These are phyloP conservation scores for Plasmodium falciparum DNA, from an alignment of 169 alveolate genomes.

Conservation along the genomic window DNA sequence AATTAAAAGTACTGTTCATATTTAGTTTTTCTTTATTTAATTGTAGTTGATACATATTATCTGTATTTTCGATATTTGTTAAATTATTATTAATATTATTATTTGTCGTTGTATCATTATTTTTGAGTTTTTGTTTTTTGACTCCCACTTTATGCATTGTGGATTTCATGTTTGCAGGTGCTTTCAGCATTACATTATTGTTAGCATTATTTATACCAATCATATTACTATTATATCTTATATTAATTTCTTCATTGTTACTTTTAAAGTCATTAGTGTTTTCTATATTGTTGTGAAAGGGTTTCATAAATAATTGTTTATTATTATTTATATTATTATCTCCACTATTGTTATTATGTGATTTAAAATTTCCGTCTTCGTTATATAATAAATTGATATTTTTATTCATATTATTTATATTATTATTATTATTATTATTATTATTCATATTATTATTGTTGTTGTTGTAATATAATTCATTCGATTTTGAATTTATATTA, in stretches of 20 bases:
- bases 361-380: not conserved
- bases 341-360: not conserved
- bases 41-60: conserved; percentile 16
- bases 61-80: conserved; percentile 9
- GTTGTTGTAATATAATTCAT: conserved; percentile 23
- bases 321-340: conserved; percentile 1
- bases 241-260: conserved; percentile 24
- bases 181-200: too few relatives aligned
- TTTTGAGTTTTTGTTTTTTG: conserved; percentile 20
- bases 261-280: conserved; percentile 15
- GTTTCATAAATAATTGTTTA: conserved; percentile 13
- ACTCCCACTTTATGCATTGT: not conserved
- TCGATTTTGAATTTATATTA: conserved; percentile 12
- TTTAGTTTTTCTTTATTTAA: conserved; percentile 45
- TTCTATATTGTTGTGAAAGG: conserved; percentile 9
- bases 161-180: not conserved
- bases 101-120: not conserved
- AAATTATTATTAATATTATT: not conserved
- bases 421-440: conserved; percentile 1
- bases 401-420: not conserved
- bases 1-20: conserved; percentile 20
- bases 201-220: conserved; percentile 14
- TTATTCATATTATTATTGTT: conserved; percentile 6
- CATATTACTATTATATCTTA: conserved; percentile 36
- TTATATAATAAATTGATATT: not conserved